phyloP scores from a whole-genome alignment of 495 filamentous ascomycete genomes.

The Neurospora terricola region DNA sequence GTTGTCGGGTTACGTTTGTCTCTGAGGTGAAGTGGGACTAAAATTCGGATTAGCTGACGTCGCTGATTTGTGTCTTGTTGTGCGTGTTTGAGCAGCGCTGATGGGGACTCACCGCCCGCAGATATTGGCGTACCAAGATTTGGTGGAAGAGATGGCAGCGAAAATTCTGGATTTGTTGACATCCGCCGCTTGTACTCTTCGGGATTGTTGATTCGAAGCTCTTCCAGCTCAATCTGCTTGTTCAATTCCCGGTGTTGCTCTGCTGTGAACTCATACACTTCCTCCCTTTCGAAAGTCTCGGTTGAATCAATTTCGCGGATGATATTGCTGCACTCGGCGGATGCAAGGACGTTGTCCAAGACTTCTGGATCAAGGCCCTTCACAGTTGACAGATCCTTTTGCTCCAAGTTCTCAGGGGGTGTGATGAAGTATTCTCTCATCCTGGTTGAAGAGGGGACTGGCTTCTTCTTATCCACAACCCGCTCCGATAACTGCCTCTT shows the following conservation, averaged over 20 bases:
- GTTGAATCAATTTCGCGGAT: constrained; percentile 29
- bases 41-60: constrained; percentile 4
- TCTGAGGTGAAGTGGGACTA: constrained; percentile 7
- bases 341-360: constrained; percentile 55
- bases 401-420: constrained; percentile 38
- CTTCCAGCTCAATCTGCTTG: constrained; percentile 17
- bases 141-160: neutral
- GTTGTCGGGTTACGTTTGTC: neutral
- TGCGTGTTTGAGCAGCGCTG: neutral
- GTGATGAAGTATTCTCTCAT: constrained; percentile 46
- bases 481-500: constrained; percentile 70
- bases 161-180: neutral
- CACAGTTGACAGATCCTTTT: constrained; percentile 42
- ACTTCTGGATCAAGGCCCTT: constrained; percentile 53
- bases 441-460: constrained; percentile 44
- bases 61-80: neutral
- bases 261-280: constrained; percentile 23
- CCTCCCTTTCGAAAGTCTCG: constrained; percentile 38
- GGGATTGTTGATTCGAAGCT: constrained; percentile 16
- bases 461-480: constrained; percentile 77
- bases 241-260: constrained; percentile 27
- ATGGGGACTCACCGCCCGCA: constrained; percentile 6
- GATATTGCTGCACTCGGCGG: constrained; percentile 2
- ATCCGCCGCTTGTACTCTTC: constrained; percentile 13
- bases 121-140: neutral